phyloP scores from a whole-genome alignment of 2,329 filamentous ascomycete species.

The Lasiodiplodia gonubiensis region DNA sequence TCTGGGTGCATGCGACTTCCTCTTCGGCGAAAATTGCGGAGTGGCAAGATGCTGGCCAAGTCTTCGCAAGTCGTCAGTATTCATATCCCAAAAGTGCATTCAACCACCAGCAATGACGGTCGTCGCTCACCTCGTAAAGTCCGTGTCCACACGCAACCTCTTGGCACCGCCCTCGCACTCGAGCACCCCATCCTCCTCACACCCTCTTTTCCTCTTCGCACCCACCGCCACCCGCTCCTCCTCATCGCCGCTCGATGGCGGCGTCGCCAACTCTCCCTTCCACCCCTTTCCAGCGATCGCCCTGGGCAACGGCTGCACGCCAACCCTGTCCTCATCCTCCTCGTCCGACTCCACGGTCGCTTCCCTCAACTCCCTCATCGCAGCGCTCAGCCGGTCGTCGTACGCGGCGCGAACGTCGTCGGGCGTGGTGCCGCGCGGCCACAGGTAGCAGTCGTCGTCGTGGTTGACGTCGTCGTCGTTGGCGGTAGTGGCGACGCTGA shows the following conservation, averaged over 20 bases:
- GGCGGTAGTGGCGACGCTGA: neutral
- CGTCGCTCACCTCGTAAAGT: neutral
- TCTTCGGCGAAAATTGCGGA: neutral
- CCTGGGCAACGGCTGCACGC: neutral
- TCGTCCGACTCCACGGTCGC: conserved; percentile 1
- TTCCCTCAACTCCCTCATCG: conserved; percentile 8
- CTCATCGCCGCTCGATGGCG: conserved; percentile 8
- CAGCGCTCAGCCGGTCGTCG: neutral
- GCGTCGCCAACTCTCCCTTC: neutral
- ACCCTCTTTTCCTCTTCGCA: conserved; percentile 3
- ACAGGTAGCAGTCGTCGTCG: neutral
- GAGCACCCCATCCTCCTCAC: neutral
- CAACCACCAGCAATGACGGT: neutral
- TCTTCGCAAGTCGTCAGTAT: neutral
- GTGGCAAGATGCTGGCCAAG: neutral
- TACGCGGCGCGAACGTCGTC: conserved; percentile 7
- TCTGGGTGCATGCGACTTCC: neutral
- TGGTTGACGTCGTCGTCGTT: neutral
- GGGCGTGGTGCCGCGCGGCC: conserved; percentile 11
- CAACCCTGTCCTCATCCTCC: neutral
- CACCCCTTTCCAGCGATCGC: neutral
- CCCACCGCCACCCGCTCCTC: neutral
- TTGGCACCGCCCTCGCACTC: neutral
- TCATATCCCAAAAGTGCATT: neutral
- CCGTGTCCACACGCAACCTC: neutral